Evolutionary conservation across 495 filamentous ascomycete species (phyloP).

Genomic region (Cenococcum geophilum): DNA sequence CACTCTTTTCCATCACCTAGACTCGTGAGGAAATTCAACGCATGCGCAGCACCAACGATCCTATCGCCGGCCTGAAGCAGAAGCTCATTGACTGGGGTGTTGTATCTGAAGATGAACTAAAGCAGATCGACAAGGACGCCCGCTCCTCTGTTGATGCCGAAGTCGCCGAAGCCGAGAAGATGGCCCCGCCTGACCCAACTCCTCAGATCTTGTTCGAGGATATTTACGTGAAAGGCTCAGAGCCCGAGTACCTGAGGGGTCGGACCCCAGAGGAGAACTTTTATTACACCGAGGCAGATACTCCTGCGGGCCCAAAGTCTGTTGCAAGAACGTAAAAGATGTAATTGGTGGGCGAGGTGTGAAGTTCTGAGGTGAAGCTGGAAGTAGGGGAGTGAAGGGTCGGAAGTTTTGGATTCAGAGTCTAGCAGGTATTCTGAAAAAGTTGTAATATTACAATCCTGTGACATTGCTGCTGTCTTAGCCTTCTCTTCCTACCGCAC

Average conservation of each 20-base stretch:
- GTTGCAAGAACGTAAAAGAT: slow-evolving; percentile 22
- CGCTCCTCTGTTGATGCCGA: slow-evolving; percentile 78
- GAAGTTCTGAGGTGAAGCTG: not conserved
- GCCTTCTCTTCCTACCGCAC: too few relatives aligned
- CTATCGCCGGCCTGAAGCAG: slow-evolving; percentile 95
- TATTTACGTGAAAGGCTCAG: slow-evolving; percentile 87
- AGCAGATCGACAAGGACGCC: slow-evolving; percentile 88
- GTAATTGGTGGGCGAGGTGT: not conserved
- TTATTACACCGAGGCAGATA: slow-evolving; percentile 58
- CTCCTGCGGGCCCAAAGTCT: slow-evolving; percentile 19
- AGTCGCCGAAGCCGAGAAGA: slow-evolving; percentile 82
- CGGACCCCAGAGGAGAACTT: slow-evolving; percentile 88
- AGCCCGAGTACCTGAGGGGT: slow-evolving; percentile 87
- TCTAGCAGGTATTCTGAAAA: not conserved
- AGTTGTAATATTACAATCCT: slow-evolving; percentile 1
- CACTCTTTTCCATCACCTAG: slow-evolving; percentile 6
- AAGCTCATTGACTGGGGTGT: slow-evolving; percentile 95
- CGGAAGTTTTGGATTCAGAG: not conserved
- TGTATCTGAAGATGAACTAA: slow-evolving; percentile 91
- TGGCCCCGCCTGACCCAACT: slow-evolving; percentile 69
- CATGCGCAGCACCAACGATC: slow-evolving; percentile 97
- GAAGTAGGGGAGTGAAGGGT: not conserved
- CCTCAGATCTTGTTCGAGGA: slow-evolving; percentile 86
- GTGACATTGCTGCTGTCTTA: not conserved
- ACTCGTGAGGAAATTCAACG: slow-evolving; percentile 98